Percentiles rank a stretch among this genome's conserved stretches.
Evolutionary conservation across 257 asterid genomes (phyloP).

Genomic region (Solanum piurae): DNA sequence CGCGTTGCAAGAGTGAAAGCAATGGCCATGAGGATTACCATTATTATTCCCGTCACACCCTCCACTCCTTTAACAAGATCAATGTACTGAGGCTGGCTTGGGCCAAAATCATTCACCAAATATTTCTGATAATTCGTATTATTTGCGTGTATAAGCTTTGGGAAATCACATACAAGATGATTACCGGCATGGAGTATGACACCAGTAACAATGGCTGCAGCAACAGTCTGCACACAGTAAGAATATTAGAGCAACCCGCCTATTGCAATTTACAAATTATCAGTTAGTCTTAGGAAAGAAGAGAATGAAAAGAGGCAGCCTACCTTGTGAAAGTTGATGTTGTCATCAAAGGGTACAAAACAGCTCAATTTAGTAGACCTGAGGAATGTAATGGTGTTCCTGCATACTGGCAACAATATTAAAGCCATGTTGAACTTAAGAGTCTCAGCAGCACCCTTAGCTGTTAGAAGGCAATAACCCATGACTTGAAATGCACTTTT

Average conservation of each 20-base stretch:
- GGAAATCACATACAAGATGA: constrained; percentile 94
- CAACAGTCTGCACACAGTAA: constrained; percentile 50
- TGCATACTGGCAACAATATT: constrained; percentile 78
- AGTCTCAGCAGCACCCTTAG: constrained; percentile 97
- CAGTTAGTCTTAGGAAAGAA: not conserved
- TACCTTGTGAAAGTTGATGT: constrained; percentile 95
- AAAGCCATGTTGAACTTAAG: constrained; percentile 92
- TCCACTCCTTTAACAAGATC: constrained; percentile 62
- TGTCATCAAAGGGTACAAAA: constrained; percentile 86
- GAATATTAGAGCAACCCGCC: not conserved
- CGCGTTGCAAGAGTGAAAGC: constrained; percentile 83
- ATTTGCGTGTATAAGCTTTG: constrained; percentile 53
- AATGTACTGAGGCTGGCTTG: constrained; percentile 35
- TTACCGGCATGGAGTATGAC: constrained; percentile 91
- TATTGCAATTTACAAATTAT: not conserved
- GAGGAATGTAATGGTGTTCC: constrained; percentile 87
- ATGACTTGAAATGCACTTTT: constrained; percentile 59
- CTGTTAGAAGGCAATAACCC: constrained; percentile 90
- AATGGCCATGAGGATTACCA: constrained; percentile 62
- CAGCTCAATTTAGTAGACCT: constrained; percentile 64
- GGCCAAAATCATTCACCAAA: constrained; percentile 46
- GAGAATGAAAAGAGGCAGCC: not conserved
- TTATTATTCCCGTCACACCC: constrained; percentile 78
- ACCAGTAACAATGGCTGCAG: constrained; percentile 81
- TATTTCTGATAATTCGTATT: constrained; percentile 19